phyloP scores from a whole-genome alignment of 2,329 filamentous ascomycete species.

The Pseudopyricularia cyperi region DNA sequence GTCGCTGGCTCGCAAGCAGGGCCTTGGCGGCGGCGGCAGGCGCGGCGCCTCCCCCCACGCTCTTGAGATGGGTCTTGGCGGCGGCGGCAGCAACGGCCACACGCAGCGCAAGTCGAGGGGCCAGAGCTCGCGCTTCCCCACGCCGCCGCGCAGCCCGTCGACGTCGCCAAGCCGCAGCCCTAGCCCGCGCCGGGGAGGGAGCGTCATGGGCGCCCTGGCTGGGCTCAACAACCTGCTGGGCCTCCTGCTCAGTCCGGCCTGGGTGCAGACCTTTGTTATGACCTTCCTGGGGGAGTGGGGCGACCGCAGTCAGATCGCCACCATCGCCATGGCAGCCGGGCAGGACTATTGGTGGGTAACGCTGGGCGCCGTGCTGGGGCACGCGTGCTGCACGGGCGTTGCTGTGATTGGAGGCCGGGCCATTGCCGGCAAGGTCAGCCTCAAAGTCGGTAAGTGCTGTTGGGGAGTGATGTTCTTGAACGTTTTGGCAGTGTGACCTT shows the following conservation, averaged over 20 bases:
- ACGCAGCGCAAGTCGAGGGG: constrained; percentile 53
- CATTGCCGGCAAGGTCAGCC: constrained; percentile 84
- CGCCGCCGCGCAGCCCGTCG: constrained; percentile 67
- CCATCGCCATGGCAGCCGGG: constrained; percentile 95
- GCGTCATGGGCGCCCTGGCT: constrained; percentile 25
- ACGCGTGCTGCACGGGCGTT: constrained; percentile 78
- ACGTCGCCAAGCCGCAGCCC: constrained; percentile 47
- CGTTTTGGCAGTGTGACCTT: neutral
- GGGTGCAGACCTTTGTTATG: constrained; percentile 99
- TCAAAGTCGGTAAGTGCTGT: constrained; percentile 74
- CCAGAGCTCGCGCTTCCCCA: constrained; percentile 58
- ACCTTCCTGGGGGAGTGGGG: constrained; percentile 98
- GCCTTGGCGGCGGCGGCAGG: constrained; percentile 38
- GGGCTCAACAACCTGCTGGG: constrained; percentile 80
- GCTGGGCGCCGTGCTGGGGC: constrained; percentile 71
- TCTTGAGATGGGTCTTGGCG: constrained; percentile 66
- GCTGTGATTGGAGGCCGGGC: constrained; percentile 87
- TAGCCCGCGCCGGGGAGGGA: constrained; percentile 27
- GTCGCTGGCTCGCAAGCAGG: constrained; percentile 54
- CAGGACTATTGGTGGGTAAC: constrained; percentile 99
- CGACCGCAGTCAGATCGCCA: constrained; percentile 93
- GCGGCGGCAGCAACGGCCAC: constrained; percentile 8
- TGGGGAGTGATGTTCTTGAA: neutral
- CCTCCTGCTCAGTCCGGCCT: constrained; percentile 81
- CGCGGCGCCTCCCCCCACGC: constrained; percentile 59